Evolutionary conservation across 2,329 filamentous ascomycete genomes (phyloP), one percentile per base, ranked within the genome.

Genomic region (Arachnopeziza araneosa): DNA sequence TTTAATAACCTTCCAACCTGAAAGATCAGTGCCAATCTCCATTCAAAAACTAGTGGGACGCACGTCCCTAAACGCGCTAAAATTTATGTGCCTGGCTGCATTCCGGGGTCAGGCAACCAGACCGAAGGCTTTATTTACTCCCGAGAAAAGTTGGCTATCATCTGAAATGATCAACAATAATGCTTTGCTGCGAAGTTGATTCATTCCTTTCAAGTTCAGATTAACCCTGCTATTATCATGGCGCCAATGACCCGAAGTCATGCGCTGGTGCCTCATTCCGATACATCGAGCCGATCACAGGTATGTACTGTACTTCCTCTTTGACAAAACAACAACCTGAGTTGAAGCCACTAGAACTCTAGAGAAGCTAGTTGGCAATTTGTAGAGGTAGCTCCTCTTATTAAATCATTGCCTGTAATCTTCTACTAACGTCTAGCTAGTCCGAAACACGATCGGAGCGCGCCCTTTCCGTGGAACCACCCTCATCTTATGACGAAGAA

Each of bases 311-410:
- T 24, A n/a, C 32, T 23, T 32, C 9, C 1, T 24, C 6, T 10
- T 53, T 44, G 17, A 53, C 17, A 9, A 19, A 26, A 24, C 26
- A 2, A 24, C 7, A 30, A 12, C 10, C 14, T 24, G 19, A 53
- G 24, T 26, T 24, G 49, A 24, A 50, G 12, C 26, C 50, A 53
- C 50, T 57, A 72, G 71, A 64, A 61, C 52, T 65, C 63, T 57
- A 68, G 69, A 22, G 71, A 73, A 54, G 62, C 64, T 21, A 71
- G 67, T 56, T 74, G 70, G 70, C 65, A 72, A 30, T 66, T 71
- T 55, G 58, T 67, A 54, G 65, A 58, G n/a, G 71, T 72, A 62
- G 58, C 67, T 60, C 22, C 52, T 26, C 30, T 36, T 24, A 21
- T 22, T 48, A 49, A 48, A 52, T 9, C 12, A 26, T 19, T 23